phyloP scores from a whole-genome alignment of 1,284 basidiomycete species.

The Mycena sp. region DNA sequence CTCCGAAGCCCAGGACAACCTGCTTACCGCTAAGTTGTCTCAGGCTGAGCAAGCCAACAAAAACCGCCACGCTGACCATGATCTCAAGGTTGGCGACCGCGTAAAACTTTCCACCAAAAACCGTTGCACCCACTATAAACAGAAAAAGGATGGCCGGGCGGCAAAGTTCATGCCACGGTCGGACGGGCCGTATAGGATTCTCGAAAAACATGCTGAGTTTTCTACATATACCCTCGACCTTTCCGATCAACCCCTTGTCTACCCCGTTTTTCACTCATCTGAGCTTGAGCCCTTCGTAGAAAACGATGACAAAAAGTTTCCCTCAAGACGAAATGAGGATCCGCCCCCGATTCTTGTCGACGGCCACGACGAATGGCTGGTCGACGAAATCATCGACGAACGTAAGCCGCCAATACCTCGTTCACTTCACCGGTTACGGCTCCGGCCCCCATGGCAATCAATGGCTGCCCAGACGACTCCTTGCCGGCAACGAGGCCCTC shows the following conservation, averaged over 20 bases:
- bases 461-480: constrained; percentile 33
- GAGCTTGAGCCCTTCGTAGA: constrained; percentile 1
- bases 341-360: background rate
- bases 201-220: constrained; percentile 20
- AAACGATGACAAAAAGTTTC: constrained; percentile 5
- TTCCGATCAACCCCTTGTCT: background rate
- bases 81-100: constrained; percentile 36
- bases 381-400: constrained; percentile 40
- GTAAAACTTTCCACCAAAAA: constrained; percentile 42
- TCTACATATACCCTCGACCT: constrained; percentile 13
- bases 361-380: constrained; percentile 28
- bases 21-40: constrained; percentile 38
- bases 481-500: constrained; percentile 36
- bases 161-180: constrained; percentile 47
- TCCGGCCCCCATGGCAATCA: constrained; percentile 35
- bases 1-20: constrained; percentile 38
- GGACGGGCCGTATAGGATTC: constrained; percentile 45
- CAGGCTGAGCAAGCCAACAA: constrained; percentile 43
- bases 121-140: constrained; percentile 36
- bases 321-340: background rate
- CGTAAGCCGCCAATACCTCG: constrained; percentile 26
- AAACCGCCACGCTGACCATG: constrained; percentile 6
- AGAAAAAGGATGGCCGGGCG: constrained; percentile 35
- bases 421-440: constrained; percentile 36
- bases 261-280: constrained; percentile 1